Evolutionary conservation across 1,139 yeast species (phyloP).

Genomic region (Yamadazyma blattariae): DNA sequence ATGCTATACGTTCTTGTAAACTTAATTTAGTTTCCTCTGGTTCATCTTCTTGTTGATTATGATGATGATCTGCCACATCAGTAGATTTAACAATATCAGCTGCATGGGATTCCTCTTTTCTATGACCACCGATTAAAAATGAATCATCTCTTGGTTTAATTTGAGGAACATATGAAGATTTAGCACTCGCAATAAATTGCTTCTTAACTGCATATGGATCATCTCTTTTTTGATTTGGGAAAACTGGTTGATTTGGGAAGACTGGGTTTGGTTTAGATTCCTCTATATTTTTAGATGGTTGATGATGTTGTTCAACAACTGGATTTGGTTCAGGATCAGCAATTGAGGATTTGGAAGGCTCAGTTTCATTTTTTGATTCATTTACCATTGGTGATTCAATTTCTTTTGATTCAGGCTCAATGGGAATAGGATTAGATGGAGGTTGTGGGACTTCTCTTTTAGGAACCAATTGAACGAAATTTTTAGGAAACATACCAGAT

Average conservation of each 20-base stretch:
- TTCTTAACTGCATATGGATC: conserved; percentile 46
- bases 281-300: neutral
- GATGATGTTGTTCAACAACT: neutral
- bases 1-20: conserved; percentile 80
- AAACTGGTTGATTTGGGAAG: conserved; percentile 10
- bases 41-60: conserved; percentile 39
- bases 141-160: conserved; percentile 42
- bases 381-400: neutral
- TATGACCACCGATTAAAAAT: conserved; percentile 28
- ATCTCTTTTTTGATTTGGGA: conserved; percentile 24
- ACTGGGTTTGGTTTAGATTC: neutral
- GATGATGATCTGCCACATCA: conserved; percentile 10
- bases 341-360: neutral
- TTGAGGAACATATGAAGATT: conserved; percentile 45
- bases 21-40: conserved; percentile 51
- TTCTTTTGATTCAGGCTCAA: neutral
- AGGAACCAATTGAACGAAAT: conserved; percentile 57
- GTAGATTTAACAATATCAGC: conserved; percentile 23
- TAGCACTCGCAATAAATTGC: conserved; percentile 40
- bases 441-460: conserved; percentile 7
- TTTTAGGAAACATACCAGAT: conserved; percentile 84
- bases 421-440: neutral
- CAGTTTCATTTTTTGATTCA: neutral
- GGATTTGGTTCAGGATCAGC: neutral
- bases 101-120: conserved; percentile 18